Conservation (phyloP, 192 early-diverging fungal genomes). For the Thoreauomyces humboldtii region DNA sequence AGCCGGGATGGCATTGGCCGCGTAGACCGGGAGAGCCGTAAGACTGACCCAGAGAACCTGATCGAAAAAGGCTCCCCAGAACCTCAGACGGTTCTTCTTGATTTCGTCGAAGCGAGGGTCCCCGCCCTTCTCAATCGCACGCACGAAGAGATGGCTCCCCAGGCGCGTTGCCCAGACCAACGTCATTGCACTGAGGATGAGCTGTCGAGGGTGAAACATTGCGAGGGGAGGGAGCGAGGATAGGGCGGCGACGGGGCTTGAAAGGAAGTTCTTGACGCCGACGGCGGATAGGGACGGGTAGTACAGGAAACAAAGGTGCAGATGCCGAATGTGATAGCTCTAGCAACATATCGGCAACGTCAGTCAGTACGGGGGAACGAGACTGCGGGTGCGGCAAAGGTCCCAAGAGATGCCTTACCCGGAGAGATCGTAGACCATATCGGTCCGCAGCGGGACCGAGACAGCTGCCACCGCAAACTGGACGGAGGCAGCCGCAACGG, state of each 20-base stretch:
- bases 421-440: conserved; percentile 32
- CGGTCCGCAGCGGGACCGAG: conserved; percentile 19
- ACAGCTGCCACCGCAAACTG: conserved; percentile 3
- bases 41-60: conserved; percentile 34
- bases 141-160: conserved; percentile 10
- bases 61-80: conserved; percentile 20
- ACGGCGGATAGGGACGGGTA: not conserved
- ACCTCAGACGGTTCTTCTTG: conserved; percentile 28
- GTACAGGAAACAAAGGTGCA: conserved; percentile 10
- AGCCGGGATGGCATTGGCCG: conserved; percentile 10
- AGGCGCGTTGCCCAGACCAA: conserved; percentile 32
- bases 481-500: not conserved
- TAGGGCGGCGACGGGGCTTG: not conserved
- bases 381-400: too few species aligned
- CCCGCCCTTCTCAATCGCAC: conserved; percentile 26
- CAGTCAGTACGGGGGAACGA: too few species aligned
- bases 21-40: conserved; percentile 29
- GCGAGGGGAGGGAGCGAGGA: not conserved
- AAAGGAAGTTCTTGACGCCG: not conserved
- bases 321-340: conserved; percentile 7
- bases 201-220: conserved; percentile 17
- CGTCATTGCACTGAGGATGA: conserved; percentile 18
- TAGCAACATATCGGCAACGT: too few species aligned
- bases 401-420: conserved; percentile 19
- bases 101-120: conserved; percentile 40